Base-by-base conservation (phyloP, 495 filamentous ascomycete species). In the Aspergillus affinis region DNA sequence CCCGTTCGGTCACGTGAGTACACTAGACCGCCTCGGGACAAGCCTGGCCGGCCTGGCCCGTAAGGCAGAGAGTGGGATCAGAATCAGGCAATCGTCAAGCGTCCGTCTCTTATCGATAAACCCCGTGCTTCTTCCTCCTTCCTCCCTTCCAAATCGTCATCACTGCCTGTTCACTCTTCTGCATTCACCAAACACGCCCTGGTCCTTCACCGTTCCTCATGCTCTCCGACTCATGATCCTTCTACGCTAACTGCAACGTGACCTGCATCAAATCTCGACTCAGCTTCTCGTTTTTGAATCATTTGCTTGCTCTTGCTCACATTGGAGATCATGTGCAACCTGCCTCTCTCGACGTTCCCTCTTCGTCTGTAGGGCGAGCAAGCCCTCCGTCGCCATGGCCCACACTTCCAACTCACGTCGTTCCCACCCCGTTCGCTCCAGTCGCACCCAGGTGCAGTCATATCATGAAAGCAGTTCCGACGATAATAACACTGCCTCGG, bases 401-500 rank as follows among this genome's bases (percentile, higher is more conserved):
- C 60, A 62, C 46, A 56, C 67, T 41, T 58, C 65, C 19, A 57
- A 50, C 30, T 69, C 53, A 30, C 63, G 61, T 51, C 56, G 59
- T 26, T 67, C 72, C 51, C 70, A 71, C 9, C 75, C 77, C n/a
- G 54, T 77, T 44, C 76, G 78, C 23, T 70, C 69, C 19, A 75
- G 63, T 62, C 75, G 78, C 59, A 73, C 69, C 3, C 66, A 65
- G 49, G 70, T 79, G 19, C 52, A 68, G 41, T 75, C 74, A 29
- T 80, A 80, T 54, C 65, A 77, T 23, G 78, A 80, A 13, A 73
- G 69, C 48, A 66, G 68, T 17, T 72, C 74, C 2, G 68, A 71
- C 15, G 72, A 75, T 3, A 59, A 59, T 27, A 58, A 59, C 45
- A 36, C 23, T 27, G 52, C 58, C n/a, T 62, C 59, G 4, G 64